phyloP scores from a whole-genome alignment of 2,329 filamentous ascomycete species.

The Aspergillus brasiliensis region DNA sequence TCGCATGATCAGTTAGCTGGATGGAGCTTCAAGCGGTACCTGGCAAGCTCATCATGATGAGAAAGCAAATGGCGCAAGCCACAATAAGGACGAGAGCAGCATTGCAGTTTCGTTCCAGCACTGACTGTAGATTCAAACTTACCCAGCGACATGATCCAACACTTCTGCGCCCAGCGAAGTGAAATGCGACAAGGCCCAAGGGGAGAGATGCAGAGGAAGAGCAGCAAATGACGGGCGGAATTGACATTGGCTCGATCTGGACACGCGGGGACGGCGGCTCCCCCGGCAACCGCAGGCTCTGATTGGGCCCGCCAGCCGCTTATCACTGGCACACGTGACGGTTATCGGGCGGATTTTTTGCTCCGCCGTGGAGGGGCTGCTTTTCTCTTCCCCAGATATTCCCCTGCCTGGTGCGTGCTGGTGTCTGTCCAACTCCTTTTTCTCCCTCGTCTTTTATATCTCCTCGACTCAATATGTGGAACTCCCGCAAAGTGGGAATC shows the following conservation, averaged over 20 bases:
- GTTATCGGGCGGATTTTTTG: conserved; percentile 22
- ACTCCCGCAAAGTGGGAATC: conserved; percentile 51
- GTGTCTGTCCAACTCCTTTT: not conserved
- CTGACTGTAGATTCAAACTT: not conserved
- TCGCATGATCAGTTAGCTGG: conserved; percentile 7
- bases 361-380: conserved; percentile 21
- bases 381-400: conserved; percentile 6
- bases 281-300: conserved; percentile 5
- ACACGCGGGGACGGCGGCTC: conserved; percentile 16
- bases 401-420: conserved; percentile 6
- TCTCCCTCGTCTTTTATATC: not conserved
- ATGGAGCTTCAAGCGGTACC: not conserved
- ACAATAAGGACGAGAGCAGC: not conserved
- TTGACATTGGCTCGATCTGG: conserved; percentile 4
- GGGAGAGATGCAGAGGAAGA: conserved; percentile 14
- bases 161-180: not conserved
- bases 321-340: conserved; percentile 27
- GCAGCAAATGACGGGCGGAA: not conserved
- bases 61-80: not conserved
- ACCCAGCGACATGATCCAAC: conserved; percentile 34
- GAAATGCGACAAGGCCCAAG: not conserved
- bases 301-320: conserved; percentile 23
- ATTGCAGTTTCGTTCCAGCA: not conserved
- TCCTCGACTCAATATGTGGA: conserved; percentile 36
- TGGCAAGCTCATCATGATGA: not conserved